Evolutionary conservation across 2,329 filamentous ascomycete genomes (phyloP).

Genomic region (Fonsecaea monophora): DNA sequence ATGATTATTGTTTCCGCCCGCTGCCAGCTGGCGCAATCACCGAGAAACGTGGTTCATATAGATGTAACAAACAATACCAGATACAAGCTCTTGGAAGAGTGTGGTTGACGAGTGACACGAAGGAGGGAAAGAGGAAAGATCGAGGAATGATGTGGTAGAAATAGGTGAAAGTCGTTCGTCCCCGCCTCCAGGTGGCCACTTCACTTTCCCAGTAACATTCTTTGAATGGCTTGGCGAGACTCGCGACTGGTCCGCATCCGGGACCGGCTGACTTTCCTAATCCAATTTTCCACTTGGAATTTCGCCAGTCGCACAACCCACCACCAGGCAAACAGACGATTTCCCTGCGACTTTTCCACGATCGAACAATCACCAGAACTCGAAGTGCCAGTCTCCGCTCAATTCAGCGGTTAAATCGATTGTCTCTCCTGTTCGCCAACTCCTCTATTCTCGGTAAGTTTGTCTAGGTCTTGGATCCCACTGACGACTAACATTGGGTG

Average conservation of each 20-base stretch:
- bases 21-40: slow-evolving; percentile 6
- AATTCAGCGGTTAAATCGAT: slow-evolving; percentile 98
- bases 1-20: slow-evolving; percentile 25
- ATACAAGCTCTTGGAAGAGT: background rate
- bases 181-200: slow-evolving; percentile 20
- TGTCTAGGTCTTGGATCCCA: background rate
- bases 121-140: slow-evolving; percentile 1
- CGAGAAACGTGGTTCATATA: background rate
- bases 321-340: slow-evolving; percentile 20
- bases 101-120: background rate
- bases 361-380: slow-evolving; percentile 66
- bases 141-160: slow-evolving; percentile 13
- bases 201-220: background rate
- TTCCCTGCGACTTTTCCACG: slow-evolving; percentile 42
- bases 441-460: slow-evolving; percentile 36
- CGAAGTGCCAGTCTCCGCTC: slow-evolving; percentile 99
- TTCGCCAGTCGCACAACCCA: slow-evolving; percentile 39
- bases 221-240: slow-evolving; percentile 8
- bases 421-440: slow-evolving; percentile 69
- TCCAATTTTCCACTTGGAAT: slow-evolving; percentile 36
- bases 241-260: slow-evolving; percentile 16
- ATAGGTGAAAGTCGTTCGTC: slow-evolving; percentile 17
- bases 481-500: slow-evolving; percentile 22
- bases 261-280: slow-evolving; percentile 27
- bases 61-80: background rate